Base-by-base conservation (phyloP, 371 early-diverging fungal genomes). In the Syncephalastrum contaminatum region DNA sequence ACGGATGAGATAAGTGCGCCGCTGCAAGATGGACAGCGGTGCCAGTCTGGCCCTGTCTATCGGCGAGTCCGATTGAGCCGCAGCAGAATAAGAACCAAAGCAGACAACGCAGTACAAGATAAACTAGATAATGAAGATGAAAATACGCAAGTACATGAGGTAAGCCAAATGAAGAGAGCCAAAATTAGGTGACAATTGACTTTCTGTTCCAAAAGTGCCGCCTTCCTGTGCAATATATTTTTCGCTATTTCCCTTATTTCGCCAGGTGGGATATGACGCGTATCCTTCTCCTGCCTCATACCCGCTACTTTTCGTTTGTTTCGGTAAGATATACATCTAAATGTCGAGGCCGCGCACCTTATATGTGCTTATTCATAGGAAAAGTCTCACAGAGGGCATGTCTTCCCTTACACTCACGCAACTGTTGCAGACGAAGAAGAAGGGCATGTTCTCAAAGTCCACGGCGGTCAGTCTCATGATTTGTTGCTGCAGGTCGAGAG, bases 211-310 rank as follows among this genome's bases (percentile, higher is more conserved):
- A 20, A 25, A 22, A 75, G 69, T 62, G 63, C 0, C 61, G 69
- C 10, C 67, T 81, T 63, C 80, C 82, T 2, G 57, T 84, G 18
- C 80, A 78, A 46, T 62, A 67, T 24, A 63, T 70, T 4, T 66
- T 69, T 43, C 68, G 69, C 6, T 84, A 74, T 49, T 66, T 81
- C 18, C 77, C 80, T 3, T 76, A 70, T 51, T 48, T 82, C 5
- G 66, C 82, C 12, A 77, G 68, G 8, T 84, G 84, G 84, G 70
- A 78, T 24, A 84, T 82, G 84, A 70, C 71, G 42, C 67, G 75
- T 7, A 58, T 84, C n/a, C 62, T 80, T n/a, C 57, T 84, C 6
- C 75, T 77, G 54, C 84, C 84, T 10, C 30, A 64, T 3, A 64
- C 68, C 10, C 64, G 72, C 1, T 84, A 80, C 51, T 82, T 84